Conservation (phyloP, 2,329 filamentous ascomycete genomes). For the Pseudopyrenochaeta lycopersici region DNA sequence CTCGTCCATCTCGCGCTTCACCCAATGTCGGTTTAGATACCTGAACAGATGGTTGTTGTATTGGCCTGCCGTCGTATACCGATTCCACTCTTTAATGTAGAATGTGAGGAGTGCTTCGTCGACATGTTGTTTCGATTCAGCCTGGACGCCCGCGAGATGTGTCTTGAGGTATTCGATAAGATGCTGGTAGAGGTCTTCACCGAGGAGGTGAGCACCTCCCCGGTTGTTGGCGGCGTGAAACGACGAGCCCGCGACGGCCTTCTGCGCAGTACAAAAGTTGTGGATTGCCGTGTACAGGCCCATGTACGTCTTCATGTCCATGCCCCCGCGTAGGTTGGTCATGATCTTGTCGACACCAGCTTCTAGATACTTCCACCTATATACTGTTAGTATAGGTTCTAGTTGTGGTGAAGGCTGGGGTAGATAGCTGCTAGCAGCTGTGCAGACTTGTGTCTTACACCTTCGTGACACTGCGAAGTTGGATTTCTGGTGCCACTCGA, state of each 20-base stretch:
- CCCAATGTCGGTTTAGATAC: constrained; percentile 98
- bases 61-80: constrained; percentile 94
- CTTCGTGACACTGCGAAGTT: not conserved
- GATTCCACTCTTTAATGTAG: constrained; percentile 96
- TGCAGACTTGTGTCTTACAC: not conserved
- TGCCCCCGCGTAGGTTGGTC: constrained; percentile 87
- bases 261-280: constrained; percentile 99
- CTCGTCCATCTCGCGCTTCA: constrained; percentile 98
- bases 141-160: constrained; percentile 77
- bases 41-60: constrained; percentile 97
- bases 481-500: no score
- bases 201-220: constrained; percentile 91
- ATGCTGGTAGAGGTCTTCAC: constrained; percentile 94
- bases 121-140: constrained; percentile 78
- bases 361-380: constrained; percentile 91
- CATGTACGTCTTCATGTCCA: constrained; percentile 98
- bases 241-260: constrained; percentile 73
- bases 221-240: constrained; percentile 66
- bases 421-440: not conserved
- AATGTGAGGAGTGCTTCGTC: constrained; percentile 91
- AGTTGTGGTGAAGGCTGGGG: not conserved
- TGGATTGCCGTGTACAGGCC: constrained; percentile 96
- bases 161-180: constrained; percentile 83
- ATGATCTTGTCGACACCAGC: constrained; percentile 91
- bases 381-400: constrained; percentile 20